Evolutionary conservation across 257 asterid genomes (phyloP), one percentile per base, ranked within the genome.

Genomic region (Solanum paucissectum): DNA sequence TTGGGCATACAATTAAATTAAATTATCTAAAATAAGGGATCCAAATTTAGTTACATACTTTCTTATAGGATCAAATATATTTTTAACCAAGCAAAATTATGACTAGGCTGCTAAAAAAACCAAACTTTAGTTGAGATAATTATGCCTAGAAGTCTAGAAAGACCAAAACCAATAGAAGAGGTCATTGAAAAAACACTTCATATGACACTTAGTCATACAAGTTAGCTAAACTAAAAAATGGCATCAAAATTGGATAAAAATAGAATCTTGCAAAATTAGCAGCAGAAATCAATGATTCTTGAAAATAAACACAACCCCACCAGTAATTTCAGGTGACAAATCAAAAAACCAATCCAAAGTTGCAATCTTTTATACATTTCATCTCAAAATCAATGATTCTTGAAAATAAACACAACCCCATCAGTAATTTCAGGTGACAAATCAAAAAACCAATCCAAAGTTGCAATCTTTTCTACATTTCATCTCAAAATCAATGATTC

Each of bases 371-470:
- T 72, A 12, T 81, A 5, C 44, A 11, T 82, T 29, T 82, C 42
- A 82, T 49, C 86, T 23, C 55, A 82, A 82, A 82, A 49, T 49
- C 85, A 82, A 76, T 18, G 42, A 82, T 82, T 82, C 44, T 82
- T 49, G 44, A 82, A 49, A 29, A 29, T 16, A 82, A 44, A 29
- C 86, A 29, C 42, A 82, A 82, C 42, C 85, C 68, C 55, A 20
- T 29, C 20, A 46, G 16, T 82, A 18, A 49, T 27, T 81, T 46
- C 21, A 18, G 66, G 5, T 83, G 62, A 83, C 16, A 55, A 84
- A 66, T 52, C 55, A 85, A 58, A 86, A 88, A 75, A 29, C 21
- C 60, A 71, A 18, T 86, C 75, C 25, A 83, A 85, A 90, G 87
- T 58, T 79, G 40, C 86, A 83, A 34, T 85, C 88, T 86, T 84